phyloP scores from a whole-genome alignment of 2,329 filamentous ascomycete species.

The Colletotrichum acutatum region DNA sequence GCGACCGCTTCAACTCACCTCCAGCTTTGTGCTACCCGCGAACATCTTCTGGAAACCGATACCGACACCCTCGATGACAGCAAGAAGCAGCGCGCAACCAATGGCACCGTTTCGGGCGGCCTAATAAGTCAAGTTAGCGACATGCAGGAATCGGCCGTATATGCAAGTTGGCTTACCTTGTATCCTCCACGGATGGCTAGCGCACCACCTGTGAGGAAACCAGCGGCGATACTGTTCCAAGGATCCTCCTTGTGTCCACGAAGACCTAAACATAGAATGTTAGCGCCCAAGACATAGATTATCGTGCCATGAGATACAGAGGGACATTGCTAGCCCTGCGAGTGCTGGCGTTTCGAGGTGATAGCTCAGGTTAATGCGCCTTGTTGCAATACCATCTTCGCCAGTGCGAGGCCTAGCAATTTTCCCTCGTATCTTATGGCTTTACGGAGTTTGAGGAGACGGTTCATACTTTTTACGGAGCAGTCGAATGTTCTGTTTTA shows the following conservation, averaged over 20 bases:
- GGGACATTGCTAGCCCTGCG: neutral
- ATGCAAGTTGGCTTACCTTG: constrained; percentile 54
- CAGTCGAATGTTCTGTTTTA: constrained; percentile 79
- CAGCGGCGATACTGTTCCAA: constrained; percentile 89
- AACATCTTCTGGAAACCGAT: constrained; percentile 97
- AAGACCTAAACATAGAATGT: neutral
- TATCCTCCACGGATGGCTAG: constrained; percentile 92
- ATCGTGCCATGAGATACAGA: neutral
- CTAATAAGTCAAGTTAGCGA: neutral
- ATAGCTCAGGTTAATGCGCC: neutral
- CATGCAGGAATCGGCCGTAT: neutral
- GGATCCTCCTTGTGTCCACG: constrained; percentile 93
- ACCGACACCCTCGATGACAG: constrained; percentile 87
- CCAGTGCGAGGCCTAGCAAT: neutral
- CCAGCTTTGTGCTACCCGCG: constrained; percentile 86
- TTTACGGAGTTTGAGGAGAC: neutral
- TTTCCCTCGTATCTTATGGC: neutral
- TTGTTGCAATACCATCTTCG: neutral
- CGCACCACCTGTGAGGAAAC: constrained; percentile 94
- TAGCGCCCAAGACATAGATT: neutral
- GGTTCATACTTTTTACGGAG: constrained; percentile 83
- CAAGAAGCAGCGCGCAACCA: constrained; percentile 92
- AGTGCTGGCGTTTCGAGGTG: no score
- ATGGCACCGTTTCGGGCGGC: constrained; percentile 96
- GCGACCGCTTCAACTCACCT: constrained; percentile 61